Conservation (phyloP, 306 rosid genomes). For the Canavalia ensiformis region DNA sequence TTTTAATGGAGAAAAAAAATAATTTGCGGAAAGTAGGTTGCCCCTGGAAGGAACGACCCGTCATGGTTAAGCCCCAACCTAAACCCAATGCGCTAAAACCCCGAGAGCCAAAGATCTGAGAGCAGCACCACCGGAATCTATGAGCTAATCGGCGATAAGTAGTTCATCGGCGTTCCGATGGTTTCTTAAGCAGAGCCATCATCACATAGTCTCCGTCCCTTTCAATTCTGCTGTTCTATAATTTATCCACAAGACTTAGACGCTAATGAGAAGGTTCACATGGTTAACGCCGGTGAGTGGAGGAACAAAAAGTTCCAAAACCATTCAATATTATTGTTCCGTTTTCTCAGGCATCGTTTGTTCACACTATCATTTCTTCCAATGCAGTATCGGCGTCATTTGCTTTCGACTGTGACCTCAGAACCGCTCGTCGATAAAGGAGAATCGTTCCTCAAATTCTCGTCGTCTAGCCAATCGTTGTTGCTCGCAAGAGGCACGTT, state of each 20-base stretch:
- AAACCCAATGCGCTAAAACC: constrained; percentile 45
- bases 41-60: no score
- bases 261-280: constrained; percentile 64
- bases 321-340: background rate
- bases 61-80: background rate
- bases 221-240: background rate
- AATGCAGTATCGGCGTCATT: constrained; percentile 72
- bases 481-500: constrained; percentile 59
- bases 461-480: constrained; percentile 49
- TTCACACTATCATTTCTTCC: constrained; percentile 17
- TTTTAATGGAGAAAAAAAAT: background rate
- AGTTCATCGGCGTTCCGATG: constrained; percentile 11
- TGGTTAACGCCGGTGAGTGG: constrained; percentile 71
- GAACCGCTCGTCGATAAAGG: constrained; percentile 50
- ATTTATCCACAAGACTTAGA: background rate
- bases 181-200: constrained; percentile 1
- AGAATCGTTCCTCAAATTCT: constrained; percentile 43
- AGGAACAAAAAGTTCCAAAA: background rate
- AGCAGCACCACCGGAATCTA: constrained; percentile 29
- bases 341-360: background rate
- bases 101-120: constrained; percentile 17
- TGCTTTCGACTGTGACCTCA: constrained; percentile 57
- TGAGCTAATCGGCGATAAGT: constrained; percentile 6
- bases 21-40: background rate
- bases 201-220: background rate